Conservation (phyloP, 805 yeast genomes). For the Pichia thaimueangensis region DNA sequence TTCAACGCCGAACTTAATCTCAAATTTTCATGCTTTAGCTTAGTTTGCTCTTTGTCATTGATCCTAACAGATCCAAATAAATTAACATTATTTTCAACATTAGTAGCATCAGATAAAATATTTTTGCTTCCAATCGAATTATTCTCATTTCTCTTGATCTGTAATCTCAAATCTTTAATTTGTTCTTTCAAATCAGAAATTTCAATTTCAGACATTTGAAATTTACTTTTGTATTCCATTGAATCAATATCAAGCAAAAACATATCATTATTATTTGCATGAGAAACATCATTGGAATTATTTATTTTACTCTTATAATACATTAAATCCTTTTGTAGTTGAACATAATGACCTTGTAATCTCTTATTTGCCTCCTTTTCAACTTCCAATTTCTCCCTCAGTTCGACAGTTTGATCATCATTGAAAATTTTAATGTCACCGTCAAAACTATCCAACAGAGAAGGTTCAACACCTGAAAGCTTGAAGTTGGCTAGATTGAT, state of each 20-base stretch:
- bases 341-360: constrained; percentile 28
- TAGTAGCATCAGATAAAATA: constrained; percentile 3
- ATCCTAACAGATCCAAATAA: not conserved
- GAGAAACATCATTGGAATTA: constrained; percentile 24
- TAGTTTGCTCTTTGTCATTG: constrained; percentile 20
- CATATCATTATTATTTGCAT: constrained; percentile 30
- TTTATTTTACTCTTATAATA: constrained; percentile 22
- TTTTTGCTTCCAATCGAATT: constrained; percentile 6
- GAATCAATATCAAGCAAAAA: constrained; percentile 14
- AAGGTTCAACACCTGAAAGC: not conserved
- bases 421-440: constrained; percentile 8
- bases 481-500: not conserved
- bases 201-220: constrained; percentile 40
- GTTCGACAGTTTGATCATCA: constrained; percentile 5
- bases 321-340: constrained; percentile 31
- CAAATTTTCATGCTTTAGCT: constrained; percentile 29
- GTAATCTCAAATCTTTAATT: constrained; percentile 19
- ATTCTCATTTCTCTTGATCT: constrained; percentile 12
- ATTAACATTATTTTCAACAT: constrained; percentile 2
- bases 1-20: constrained; percentile 30
- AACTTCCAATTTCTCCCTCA: constrained; percentile 17
- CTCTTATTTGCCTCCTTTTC: constrained; percentile 29
- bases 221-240: constrained; percentile 37
- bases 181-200: constrained; percentile 35
- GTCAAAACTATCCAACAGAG: not conserved